Conservation (phyloP, 1,284 basidiomycete species). For the Fomitopsis schrenkii region DNA sequence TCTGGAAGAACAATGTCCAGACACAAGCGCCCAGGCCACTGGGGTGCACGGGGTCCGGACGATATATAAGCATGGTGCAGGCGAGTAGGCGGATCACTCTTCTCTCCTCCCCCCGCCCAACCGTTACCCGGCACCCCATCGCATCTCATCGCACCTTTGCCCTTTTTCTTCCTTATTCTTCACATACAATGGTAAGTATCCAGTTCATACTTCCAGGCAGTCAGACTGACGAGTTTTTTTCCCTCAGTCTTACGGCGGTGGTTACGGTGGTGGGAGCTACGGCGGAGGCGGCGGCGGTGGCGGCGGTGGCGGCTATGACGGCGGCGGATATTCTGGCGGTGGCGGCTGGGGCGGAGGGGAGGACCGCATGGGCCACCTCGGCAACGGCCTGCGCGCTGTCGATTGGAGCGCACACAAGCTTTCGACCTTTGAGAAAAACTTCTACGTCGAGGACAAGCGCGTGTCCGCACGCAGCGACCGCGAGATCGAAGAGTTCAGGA, state of each 20-base stretch:
- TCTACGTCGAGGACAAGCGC: constrained; percentile 92
- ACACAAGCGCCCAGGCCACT: no score
- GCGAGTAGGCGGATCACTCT: neutral
- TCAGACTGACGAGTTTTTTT: neutral
- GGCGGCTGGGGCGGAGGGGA: constrained; percentile 52
- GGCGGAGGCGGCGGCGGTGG: constrained; percentile 20
- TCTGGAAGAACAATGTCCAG: neutral
- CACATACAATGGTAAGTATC: neutral
- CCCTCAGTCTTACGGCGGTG: constrained; percentile 32
- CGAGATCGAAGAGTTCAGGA: constrained; percentile 88
- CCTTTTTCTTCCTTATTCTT: neutral
- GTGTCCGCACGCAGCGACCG: constrained; percentile 77
- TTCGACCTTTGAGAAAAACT: constrained; percentile 92
- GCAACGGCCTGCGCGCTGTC: constrained; percentile 77
- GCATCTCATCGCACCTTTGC: constrained; percentile 8
- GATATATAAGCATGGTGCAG: constrained; percentile 3
- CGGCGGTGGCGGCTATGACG: constrained; percentile 32
- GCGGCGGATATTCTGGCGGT: constrained; percentile 48
- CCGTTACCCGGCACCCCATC: constrained; percentile 5
- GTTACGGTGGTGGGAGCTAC: constrained; percentile 26
- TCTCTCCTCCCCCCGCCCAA: constrained; percentile 5
- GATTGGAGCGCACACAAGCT: constrained; percentile 82
- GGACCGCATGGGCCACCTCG: constrained; percentile 84
- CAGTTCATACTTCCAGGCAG: neutral
- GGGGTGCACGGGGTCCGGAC: constrained; percentile 7